Percentiles rank a stretch among this genome's conserved stretches.
These are phyloP conservation scores for Azolla pinnata DNA, from an alignment of 75 land plant genomes.

Conservation along the genomic window DNA sequence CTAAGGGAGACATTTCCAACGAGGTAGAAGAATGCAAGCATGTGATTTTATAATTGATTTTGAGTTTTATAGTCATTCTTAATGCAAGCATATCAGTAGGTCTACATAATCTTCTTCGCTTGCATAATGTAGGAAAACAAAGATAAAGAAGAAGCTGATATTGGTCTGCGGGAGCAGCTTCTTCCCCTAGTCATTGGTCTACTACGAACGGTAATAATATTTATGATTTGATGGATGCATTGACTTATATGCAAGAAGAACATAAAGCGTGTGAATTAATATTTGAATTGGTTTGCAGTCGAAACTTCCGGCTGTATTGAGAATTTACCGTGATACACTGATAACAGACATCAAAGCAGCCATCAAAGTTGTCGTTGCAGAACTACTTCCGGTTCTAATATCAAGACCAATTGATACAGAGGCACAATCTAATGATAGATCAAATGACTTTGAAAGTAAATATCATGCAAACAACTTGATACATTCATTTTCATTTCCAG, in stretches of 20 bases:
- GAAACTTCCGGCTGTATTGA: constrained; percentile 79
- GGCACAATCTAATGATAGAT: constrained; percentile 44
- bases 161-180: constrained; percentile 62
- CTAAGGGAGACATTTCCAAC: constrained; percentile 18
- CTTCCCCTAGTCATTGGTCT: constrained; percentile 82
- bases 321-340: constrained; percentile 76
- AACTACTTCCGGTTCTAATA: constrained; percentile 65
- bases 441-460: constrained; percentile 67
- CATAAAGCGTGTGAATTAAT: too few species aligned
- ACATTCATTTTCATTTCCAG: too few species aligned
- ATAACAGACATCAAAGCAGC: constrained; percentile 77
- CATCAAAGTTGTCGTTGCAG: constrained; percentile 76
- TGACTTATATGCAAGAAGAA: too few species aligned
- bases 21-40: constrained; percentile 7
- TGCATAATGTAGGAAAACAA: constrained; percentile 4
- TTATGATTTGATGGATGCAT: too few species aligned
- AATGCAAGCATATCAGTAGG: too few species aligned
- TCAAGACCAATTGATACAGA: constrained; percentile 57
- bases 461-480: too few species aligned
- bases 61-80: too few species aligned
- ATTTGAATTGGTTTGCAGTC: constrained; percentile 41
- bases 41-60: too few species aligned
- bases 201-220: constrained; percentile 82
- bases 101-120: too few species aligned
- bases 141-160: constrained; percentile 46